Evolutionary conservation across 768 basidiomycete genomes (phyloP).

Genomic region (Naganishia kalamii): DNA sequence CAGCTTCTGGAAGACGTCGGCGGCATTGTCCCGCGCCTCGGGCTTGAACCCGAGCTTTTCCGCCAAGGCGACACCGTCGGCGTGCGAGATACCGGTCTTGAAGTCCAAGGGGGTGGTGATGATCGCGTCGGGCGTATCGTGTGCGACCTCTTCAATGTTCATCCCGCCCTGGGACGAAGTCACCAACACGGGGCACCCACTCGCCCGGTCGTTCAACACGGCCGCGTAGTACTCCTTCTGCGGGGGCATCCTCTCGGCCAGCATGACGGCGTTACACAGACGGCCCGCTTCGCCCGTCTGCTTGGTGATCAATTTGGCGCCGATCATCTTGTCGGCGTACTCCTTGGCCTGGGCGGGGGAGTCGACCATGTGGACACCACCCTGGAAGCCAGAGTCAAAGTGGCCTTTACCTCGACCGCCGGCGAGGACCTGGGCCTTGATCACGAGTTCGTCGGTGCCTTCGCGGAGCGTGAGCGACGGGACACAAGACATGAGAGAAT

Average conservation of each 20-base stretch:
- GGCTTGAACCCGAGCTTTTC: conserved; percentile 82
- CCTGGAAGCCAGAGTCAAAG: conserved; percentile 85
- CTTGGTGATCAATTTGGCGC: conserved; percentile 91
- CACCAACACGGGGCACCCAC: conserved; percentile 85
- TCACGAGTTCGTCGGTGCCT: conserved; percentile 68
- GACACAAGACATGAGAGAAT: neutral
- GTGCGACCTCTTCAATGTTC: conserved; percentile 99
- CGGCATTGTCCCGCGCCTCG: conserved; percentile 70
- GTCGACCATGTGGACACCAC: conserved; percentile 90
- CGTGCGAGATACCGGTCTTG: conserved; percentile 67
- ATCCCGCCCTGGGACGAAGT: conserved; percentile 93
- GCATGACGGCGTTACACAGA: conserved; percentile 96
- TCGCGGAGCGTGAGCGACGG: conserved; percentile 48
- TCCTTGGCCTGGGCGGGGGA: conserved; percentile 82
- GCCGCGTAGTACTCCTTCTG: conserved; percentile 98
- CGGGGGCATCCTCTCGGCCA: conserved; percentile 88
- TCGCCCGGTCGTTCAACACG: conserved; percentile 84
- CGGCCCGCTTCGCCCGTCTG: conserved; percentile 91
- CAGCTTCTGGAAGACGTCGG: conserved; percentile 84
- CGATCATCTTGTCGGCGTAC: conserved; percentile 85
- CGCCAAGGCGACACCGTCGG: conserved; percentile 70
- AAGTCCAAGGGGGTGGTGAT: conserved; percentile 90
- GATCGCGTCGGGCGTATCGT: conserved; percentile 87
- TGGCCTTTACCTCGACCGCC: conserved; percentile 97
- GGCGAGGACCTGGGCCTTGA: conserved; percentile 98